Base-by-base conservation (phyloP, 257 asterid genomes). In the Parsonsia alboflavescens region DNA sequence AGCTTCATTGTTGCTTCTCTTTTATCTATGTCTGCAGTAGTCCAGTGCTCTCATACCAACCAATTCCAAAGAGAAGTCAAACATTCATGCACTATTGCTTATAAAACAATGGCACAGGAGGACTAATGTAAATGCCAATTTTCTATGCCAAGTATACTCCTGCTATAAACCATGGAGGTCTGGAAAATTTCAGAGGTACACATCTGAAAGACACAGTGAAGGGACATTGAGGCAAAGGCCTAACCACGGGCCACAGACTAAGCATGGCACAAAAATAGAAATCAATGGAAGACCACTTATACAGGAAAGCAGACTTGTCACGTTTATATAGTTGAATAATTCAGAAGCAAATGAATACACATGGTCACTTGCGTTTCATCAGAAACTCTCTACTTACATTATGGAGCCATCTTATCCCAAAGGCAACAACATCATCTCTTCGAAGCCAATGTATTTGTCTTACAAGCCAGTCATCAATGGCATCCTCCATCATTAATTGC, bases 401-500 rank as follows among this genome's bases (percentile, higher is more conserved):
- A 74, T 91, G 96, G 76, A 92, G 80, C 99, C 98, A 95, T 68
- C 86, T 88, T 73, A 95, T 88, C 84, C 95, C 98, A 72, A 69
- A 82, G 56, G 98, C 96, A 59, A 95, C 84, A 76, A 88, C 85
- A 81, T 89, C 96, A 56, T 91, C 99, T 75, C 91, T 85, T 17
- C 99, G 93, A 71, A 95, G 96, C 90, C 85, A 88, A 73, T 95
- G 97, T 75, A 95, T 92, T 85, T 95, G 93, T 86, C 94, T 82
- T 79, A 89, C 74, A 68, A 95, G 93, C 99, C 99, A 95, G 79
- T 95, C 99, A 80, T 95, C 99, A 80, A 95, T 92, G 72, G 99
- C 99, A 77, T 95, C 99, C 85, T 95, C 99, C 99, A 95, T 95
- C 84, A 95, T 79, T 79, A 95, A 80, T 89, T 95, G 99, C 85